Evolutionary conservation across 495 filamentous ascomycete genomes (phyloP).

Genomic region (Cairneyella variabilis): DNA sequence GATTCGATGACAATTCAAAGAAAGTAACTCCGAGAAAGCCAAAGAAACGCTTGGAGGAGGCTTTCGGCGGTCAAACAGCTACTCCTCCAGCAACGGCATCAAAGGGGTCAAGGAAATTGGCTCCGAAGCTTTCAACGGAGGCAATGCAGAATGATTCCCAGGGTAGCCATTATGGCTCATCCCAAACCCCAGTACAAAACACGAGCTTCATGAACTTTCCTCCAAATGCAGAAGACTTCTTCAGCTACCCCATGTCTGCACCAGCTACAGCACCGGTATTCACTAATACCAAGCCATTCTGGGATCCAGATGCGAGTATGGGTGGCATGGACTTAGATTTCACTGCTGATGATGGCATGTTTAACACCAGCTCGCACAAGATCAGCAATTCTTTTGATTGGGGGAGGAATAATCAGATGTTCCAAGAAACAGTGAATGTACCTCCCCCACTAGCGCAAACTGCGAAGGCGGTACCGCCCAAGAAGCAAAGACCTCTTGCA

Average conservation of each 20-base stretch:
- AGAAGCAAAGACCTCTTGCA: conserved; percentile 25
- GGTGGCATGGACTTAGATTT: conserved; percentile 56
- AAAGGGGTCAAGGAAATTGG: conserved; percentile 48
- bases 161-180: conserved; percentile 24
- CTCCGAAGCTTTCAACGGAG: conserved; percentile 42
- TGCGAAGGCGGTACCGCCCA: conserved; percentile 8
- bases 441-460: background rate
- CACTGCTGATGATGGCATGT: conserved; percentile 25
- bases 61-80: conserved; percentile 38
- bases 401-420: conserved; percentile 42
- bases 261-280: conserved; percentile 66
- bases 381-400: conserved; percentile 44
- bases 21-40: conserved; percentile 31
- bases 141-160: conserved; percentile 51
- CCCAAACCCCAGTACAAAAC: conserved; percentile 17
- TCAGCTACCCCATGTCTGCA: conserved; percentile 66
- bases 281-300: conserved; percentile 64
- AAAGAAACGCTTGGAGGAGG: conserved; percentile 32
- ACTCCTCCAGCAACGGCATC: conserved; percentile 49
- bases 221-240: conserved; percentile 62
- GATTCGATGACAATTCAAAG: conserved; percentile 28
- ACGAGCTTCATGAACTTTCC: conserved; percentile 32
- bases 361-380: conserved; percentile 28
- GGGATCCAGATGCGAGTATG: conserved; percentile 60
- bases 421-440: conserved; percentile 35